phyloP scores from a whole-genome alignment of 768 basidiomycete species.

The Panaeolus papilionaceus region DNA sequence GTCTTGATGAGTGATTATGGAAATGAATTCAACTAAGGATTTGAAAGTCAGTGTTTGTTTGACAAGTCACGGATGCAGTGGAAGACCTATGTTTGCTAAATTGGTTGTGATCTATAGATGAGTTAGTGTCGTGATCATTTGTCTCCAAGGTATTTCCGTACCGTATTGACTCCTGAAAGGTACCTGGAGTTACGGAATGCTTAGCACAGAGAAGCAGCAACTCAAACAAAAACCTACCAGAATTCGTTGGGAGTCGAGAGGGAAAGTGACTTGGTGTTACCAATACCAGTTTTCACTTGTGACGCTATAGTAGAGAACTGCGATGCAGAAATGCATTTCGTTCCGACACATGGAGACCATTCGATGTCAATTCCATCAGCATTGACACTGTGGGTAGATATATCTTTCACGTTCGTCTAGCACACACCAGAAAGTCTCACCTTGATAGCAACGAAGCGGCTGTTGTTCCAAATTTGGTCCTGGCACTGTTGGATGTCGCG shows the following conservation, averaged over 20 bases:
- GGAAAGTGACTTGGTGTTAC: not conserved
- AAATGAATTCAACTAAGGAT: not conserved
- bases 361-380: not conserved
- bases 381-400: not conserved
- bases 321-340: not conserved
- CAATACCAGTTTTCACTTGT: not conserved
- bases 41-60: not conserved
- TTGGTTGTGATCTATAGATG: not conserved
- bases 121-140: too few relatives aligned
- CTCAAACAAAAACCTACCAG: not conserved
- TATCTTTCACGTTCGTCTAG: too few relatives aligned
- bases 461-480: not conserved
- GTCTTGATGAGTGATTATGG: constrained; percentile 1
- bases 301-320: not conserved
- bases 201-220: not conserved
- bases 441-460: not conserved
- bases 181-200: not conserved
- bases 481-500: not conserved
- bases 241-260: constrained; percentile 5
- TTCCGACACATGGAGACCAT: not conserved
- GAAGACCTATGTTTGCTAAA: not conserved
- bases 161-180: not conserved
- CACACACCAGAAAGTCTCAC: not conserved
- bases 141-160: not conserved
- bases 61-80: not conserved